Percentiles rank a stretch among this genome's conserved stretches.
Evolutionary conservation across 2,329 filamentous ascomycete genomes (phyloP).

Genomic region (Talaromyces piceae): DNA sequence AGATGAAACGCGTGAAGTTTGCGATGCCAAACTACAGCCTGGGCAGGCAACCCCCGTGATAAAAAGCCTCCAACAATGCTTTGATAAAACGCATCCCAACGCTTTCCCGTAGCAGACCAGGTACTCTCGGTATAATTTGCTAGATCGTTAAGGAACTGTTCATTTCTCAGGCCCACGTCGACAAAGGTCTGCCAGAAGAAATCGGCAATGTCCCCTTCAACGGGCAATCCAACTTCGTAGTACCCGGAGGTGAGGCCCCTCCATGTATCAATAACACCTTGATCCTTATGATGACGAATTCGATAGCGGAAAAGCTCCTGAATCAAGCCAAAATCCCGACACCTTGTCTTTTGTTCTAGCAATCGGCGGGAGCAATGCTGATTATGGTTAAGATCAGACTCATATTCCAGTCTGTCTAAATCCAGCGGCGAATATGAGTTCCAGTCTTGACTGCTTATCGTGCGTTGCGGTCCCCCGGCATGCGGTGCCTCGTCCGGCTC

Average conservation of each 20-base stretch:
- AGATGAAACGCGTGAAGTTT: constrained; percentile 29
- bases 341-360: constrained; percentile 26
- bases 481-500: background rate
- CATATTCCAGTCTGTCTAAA: constrained; percentile 31
- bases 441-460: background rate
- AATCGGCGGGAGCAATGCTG: constrained; percentile 28
- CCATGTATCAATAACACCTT: constrained; percentile 37
- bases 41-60: constrained; percentile 19
- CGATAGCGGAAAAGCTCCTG: constrained; percentile 37
- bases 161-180: constrained; percentile 26
- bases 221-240: constrained; percentile 27
- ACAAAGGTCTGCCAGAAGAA: constrained; percentile 38
- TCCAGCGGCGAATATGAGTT: constrained; percentile 18
- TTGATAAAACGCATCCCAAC: constrained; percentile 31
- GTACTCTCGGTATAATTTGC: constrained; percentile 34
- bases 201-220: constrained; percentile 29
- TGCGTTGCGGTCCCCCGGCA: background rate
- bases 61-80: constrained; percentile 32
- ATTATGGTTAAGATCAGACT: constrained; percentile 36
- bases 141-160: constrained; percentile 27
- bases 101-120: constrained; percentile 30
- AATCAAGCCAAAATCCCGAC: constrained; percentile 37
- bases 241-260: constrained; percentile 27
- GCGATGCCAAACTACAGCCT: constrained; percentile 32
- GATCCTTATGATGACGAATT: constrained; percentile 36